Conservation (phyloP, 2,329 filamentous ascomycete species). For the Nakataea oryzae region DNA sequence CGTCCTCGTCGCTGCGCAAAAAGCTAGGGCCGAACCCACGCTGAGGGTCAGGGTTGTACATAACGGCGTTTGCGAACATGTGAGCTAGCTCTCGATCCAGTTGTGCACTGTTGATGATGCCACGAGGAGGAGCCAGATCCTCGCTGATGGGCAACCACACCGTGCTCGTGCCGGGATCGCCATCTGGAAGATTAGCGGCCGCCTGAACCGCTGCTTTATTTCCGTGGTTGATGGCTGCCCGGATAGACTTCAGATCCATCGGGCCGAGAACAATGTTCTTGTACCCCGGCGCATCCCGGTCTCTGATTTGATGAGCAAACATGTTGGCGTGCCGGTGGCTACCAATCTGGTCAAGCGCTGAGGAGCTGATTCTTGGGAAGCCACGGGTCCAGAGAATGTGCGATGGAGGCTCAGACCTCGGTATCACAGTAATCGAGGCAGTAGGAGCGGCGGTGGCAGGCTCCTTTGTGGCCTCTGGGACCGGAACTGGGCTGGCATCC, state of each 20-base stretch:
- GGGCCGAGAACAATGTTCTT: constrained; percentile 62
- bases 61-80: constrained; percentile 96
- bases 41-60: constrained; percentile 87
- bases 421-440: not conserved
- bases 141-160: constrained; percentile 60
- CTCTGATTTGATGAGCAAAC: constrained; percentile 65
- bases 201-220: constrained; percentile 52
- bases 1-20: constrained; percentile 26
- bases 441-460: not conserved
- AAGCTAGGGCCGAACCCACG: constrained; percentile 59
- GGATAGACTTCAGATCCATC: constrained; percentile 69
- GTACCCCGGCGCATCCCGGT: constrained; percentile 68
- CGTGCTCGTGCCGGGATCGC: constrained; percentile 43
- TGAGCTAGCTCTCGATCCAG: constrained; percentile 88
- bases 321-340: constrained; percentile 71
- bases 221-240: constrained; percentile 64
- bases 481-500: constrained; percentile 28
- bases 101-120: constrained; percentile 87
- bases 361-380: constrained; percentile 61
- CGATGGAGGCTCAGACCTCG: not conserved
- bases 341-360: constrained; percentile 65
- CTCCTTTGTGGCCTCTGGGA: not conserved
- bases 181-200: constrained; percentile 49
- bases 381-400: constrained; percentile 68
- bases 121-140: constrained; percentile 74